phyloP scores from a whole-genome alignment of 2,329 filamentous ascomycete species.

The Cladorrhinum sp. region DNA sequence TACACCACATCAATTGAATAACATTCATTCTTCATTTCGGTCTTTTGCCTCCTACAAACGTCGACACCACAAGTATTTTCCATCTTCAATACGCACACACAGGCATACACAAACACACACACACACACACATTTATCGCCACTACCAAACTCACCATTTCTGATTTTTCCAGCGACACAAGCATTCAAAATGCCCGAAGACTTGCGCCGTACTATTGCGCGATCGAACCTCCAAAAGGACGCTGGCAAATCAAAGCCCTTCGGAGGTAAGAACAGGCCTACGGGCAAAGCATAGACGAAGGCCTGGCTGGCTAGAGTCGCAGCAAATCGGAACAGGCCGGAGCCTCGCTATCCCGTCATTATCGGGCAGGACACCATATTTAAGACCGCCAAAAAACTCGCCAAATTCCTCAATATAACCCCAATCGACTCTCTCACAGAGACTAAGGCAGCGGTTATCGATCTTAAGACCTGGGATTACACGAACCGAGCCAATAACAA shows the following conservation, averaged over 20 bases:
- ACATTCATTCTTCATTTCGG: background rate
- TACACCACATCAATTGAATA: background rate
- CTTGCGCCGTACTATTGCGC: constrained; percentile 1
- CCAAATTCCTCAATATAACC: background rate
- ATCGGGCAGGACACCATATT: constrained; percentile 3
- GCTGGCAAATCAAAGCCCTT: background rate
- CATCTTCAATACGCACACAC: background rate
- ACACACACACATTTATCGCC: background rate
- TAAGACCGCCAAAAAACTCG: background rate
- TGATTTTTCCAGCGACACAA: background rate
- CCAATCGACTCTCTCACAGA: background rate
- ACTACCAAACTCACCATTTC: background rate
- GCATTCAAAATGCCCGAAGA: background rate
- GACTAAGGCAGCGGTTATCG: background rate
- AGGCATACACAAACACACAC: background rate
- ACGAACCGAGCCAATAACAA: background rate
- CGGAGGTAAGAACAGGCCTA: background rate
- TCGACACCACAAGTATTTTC: background rate
- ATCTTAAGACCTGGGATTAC: background rate
- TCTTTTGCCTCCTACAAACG: too few relatives aligned
- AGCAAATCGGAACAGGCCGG: background rate
- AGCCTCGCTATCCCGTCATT: background rate
- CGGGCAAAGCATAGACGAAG: background rate
- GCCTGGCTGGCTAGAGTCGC: background rate
- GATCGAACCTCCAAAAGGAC: background rate